These are phyloP conservation scores for Helminthosporium solani DNA, from an alignment of 2,329 filamentous ascomycete species.

Conservation along the genomic window DNA sequence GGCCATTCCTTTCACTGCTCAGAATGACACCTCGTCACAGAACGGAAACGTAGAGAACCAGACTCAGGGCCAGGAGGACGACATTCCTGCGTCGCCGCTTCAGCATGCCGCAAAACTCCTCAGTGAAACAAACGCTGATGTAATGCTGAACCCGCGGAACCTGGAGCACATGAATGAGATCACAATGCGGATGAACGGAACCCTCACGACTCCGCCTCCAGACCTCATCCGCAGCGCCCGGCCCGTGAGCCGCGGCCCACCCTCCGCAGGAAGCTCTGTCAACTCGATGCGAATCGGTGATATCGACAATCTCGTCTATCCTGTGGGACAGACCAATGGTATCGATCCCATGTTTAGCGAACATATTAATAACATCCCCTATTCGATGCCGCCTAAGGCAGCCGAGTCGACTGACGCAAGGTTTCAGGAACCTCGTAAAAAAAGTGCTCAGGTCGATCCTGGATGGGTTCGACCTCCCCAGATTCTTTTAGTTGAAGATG, in stretches of 20 bases:
- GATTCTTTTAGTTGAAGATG: slow-evolving; percentile 87
- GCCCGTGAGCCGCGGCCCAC: slow-evolving; percentile 47
- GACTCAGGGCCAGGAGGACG: slow-evolving; percentile 54
- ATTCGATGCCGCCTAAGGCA: slow-evolving; percentile 70
- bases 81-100: slow-evolving; percentile 65
- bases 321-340: slow-evolving; percentile 84
- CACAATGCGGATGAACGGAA: slow-evolving; percentile 55
- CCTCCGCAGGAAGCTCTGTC: slow-evolving; percentile 52
- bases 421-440: slow-evolving; percentile 58
- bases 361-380: slow-evolving; percentile 92
- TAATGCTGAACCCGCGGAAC: slow-evolving; percentile 63
- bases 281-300: slow-evolving; percentile 58
- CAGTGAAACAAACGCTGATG: slow-evolving; percentile 65
- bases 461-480: slow-evolving; percentile 69
- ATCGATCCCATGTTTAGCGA: slow-evolving; percentile 95
- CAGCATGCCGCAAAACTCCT: slow-evolving; percentile 68
- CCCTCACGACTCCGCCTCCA: slow-evolving; percentile 58
- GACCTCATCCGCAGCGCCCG: slow-evolving; percentile 53
- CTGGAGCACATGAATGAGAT: slow-evolving; percentile 65
- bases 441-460: slow-evolving; percentile 61
- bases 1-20: slow-evolving; percentile 41
- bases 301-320: slow-evolving; percentile 77
- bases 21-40: slow-evolving; percentile 41
- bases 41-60: slow-evolving; percentile 46
- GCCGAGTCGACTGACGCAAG: slow-evolving; percentile 52